Conservation (phyloP, 345 rosid genomes). For the Rhodamnia argentea region DNA sequence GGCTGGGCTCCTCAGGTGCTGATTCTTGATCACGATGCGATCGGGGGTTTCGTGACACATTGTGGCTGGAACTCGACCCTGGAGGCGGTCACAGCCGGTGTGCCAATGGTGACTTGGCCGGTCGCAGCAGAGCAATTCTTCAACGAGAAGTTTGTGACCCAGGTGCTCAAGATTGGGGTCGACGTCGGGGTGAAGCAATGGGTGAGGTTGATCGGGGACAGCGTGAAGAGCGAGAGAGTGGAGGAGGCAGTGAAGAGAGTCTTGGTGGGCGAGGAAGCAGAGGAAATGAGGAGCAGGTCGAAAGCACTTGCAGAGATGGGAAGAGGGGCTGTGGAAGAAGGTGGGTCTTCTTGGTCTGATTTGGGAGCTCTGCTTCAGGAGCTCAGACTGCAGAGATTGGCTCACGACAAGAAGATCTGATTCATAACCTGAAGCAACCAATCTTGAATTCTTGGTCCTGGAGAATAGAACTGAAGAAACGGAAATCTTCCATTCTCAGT, state of each 20-base stretch:
- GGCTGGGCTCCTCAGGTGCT: constrained; percentile 57
- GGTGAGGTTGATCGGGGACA: neutral
- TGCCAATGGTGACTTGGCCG: constrained; percentile 21
- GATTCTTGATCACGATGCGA: constrained; percentile 52
- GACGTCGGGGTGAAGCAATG: neutral
- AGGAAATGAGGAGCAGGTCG: constrained; percentile 21
- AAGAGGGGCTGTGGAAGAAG: constrained; percentile 21
- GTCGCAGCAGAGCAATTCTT: constrained; percentile 4
- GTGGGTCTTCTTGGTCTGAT: constrained; percentile 30
- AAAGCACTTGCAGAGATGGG: constrained; percentile 9
- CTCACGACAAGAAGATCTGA: neutral
- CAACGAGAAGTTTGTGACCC: neutral
- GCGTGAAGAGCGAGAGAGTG: neutral
- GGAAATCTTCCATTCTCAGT: too few relatives aligned
- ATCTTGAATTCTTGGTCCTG: too few relatives aligned
- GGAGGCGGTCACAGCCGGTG: constrained; percentile 11
- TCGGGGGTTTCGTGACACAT: constrained; percentile 60
- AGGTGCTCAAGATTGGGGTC: neutral
- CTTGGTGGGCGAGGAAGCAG: constrained; percentile 33
- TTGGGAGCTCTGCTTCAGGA: constrained; percentile 12
- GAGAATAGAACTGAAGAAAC: too few relatives aligned
- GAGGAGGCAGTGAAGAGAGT: constrained; percentile 1
- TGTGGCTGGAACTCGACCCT: constrained; percentile 67
- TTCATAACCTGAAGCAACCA: too few relatives aligned
- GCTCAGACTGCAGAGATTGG: neutral